Evolutionary conservation across 768 basidiomycete genomes (phyloP), one percentile per base, ranked within the genome.

Genomic region (Lentinula raphanica): DNA sequence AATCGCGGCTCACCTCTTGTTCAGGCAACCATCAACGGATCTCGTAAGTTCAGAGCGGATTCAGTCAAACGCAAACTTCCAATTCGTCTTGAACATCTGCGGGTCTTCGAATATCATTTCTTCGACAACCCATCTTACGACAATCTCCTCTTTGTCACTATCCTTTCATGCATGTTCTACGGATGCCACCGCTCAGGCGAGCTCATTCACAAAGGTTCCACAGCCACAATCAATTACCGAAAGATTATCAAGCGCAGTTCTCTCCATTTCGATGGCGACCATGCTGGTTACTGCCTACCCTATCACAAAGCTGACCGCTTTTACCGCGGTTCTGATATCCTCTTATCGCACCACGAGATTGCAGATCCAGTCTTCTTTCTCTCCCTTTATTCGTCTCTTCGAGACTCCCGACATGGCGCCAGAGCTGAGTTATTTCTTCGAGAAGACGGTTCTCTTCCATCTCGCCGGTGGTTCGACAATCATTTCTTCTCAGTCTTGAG

Each of bases 251-350:
- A 66, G 40, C 53, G 62, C 4, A 27, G 60, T 4, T 67, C 66
- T n/a, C 28, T 68, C 3, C 21, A 35, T n/a, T 64, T 70, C 36
- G 23, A 25, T 0, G 13, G 46, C 12, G 53, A 55, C 11, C 36
- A 51, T n/a, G 62, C 59, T 5, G 51, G 60, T 25, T 72, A 70
- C 54, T 63, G 56, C 28, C 61, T 72, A 0, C 69, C 67, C 5
- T 72, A 72, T 49, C 68, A 72, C 51, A 72, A 72, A 44, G 54
- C 58, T 2, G 63, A 72, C 51, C 65, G 62, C 7, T 70, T 72
- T 54, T 70, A 64, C 38, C 61, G 49, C 0, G 69, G 70, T 0
- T 65, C 67, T 1, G 61, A 67, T 28, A 60, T 70, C 31, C 54
- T 69, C 0, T 59, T 69, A 17, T 56, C 60, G 3, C 6, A 15